A percentile compares a stretch with the other conserved stretches of the same genome.
phyloP scores from a whole-genome alignment of 805 yeast genomes.

The Pichia nanzhaoensis region DNA sequence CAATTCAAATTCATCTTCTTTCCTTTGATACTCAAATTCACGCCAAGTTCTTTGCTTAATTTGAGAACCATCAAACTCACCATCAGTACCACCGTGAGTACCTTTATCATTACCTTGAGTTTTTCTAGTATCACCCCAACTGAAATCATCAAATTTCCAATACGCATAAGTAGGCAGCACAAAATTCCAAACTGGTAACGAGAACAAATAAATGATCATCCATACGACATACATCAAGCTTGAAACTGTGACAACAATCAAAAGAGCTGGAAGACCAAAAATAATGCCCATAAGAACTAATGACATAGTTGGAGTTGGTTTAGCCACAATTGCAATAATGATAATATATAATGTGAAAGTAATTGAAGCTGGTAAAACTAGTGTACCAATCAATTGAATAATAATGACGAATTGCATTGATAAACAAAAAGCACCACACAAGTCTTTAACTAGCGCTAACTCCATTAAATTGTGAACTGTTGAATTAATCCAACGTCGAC shows the following conservation, averaged over 20 bases:
- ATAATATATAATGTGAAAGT: constrained; percentile 76
- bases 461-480: constrained; percentile 91
- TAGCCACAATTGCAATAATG: constrained; percentile 58
- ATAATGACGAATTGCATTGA: constrained; percentile 90
- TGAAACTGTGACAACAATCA: constrained; percentile 77
- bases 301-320: constrained; percentile 73
- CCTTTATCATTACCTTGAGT: constrained; percentile 64
- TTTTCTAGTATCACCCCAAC: constrained; percentile 95
- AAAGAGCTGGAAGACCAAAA: constrained; percentile 77
- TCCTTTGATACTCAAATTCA: constrained; percentile 74
- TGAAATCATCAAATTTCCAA: constrained; percentile 94
- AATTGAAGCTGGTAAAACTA: constrained; percentile 85
- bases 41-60: constrained; percentile 93
- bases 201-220: constrained; percentile 69
- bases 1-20: constrained; percentile 10
- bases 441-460: constrained; percentile 71
- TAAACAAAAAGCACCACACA: constrained; percentile 91
- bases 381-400: constrained; percentile 79
- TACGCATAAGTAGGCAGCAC: constrained; percentile 79
- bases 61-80: constrained; percentile 85
- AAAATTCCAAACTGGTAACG: constrained; percentile 93
- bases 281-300: constrained; percentile 69
- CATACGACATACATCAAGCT: constrained; percentile 66
- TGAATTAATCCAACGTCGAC: constrained; percentile 96
- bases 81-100: constrained; percentile 63